Evolutionary conservation across 257 asterid species (phyloP).

Genomic region (Agastache rugosa): DNA sequence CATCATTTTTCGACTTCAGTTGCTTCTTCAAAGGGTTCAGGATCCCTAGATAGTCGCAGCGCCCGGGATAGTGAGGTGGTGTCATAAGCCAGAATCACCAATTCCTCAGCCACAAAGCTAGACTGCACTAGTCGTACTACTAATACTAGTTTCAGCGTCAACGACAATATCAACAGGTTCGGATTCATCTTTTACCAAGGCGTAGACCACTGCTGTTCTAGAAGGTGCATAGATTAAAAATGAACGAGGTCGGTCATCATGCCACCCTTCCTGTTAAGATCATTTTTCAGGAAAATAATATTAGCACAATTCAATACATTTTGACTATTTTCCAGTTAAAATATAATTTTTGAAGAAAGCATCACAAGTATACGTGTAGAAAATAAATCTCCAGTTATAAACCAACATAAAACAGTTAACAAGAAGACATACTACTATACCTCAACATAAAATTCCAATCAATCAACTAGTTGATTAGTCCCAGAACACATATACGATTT

Average conservation of each 20-base stretch:
- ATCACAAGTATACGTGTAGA: not conserved
- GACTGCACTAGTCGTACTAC: not conserved
- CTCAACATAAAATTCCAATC: too few relatives aligned
- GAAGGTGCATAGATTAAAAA: slow-evolving; percentile 81
- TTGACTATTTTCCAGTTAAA: not conserved
- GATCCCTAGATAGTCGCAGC: not conserved
- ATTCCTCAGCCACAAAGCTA: slow-evolving; percentile 22
- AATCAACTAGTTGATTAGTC: too few relatives aligned
- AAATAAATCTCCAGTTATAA: not conserved
- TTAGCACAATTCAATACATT: not conserved
- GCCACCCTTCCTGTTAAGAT: slow-evolving; percentile 67
- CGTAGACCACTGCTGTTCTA: slow-evolving; percentile 90
- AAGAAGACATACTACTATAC: not conserved
- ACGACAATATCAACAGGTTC: slow-evolving; percentile 36
- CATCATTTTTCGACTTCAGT: not conserved
- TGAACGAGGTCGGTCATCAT: slow-evolving; percentile 80
- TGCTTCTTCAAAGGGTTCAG: slow-evolving; percentile 25
- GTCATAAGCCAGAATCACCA: not conserved
- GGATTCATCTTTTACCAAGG: slow-evolving; percentile 49
- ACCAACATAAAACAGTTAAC: not conserved
- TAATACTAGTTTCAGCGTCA: slow-evolving; percentile 31
- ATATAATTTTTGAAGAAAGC: not conserved
- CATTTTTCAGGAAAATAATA: not conserved
- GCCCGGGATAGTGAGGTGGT: not conserved
- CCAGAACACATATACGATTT: too few relatives aligned